Evolutionary conservation across 495 filamentous ascomycete species (phyloP), one percentile per base, ranked within the genome.

Genomic region (Aspergillus saccharolyticus): DNA sequence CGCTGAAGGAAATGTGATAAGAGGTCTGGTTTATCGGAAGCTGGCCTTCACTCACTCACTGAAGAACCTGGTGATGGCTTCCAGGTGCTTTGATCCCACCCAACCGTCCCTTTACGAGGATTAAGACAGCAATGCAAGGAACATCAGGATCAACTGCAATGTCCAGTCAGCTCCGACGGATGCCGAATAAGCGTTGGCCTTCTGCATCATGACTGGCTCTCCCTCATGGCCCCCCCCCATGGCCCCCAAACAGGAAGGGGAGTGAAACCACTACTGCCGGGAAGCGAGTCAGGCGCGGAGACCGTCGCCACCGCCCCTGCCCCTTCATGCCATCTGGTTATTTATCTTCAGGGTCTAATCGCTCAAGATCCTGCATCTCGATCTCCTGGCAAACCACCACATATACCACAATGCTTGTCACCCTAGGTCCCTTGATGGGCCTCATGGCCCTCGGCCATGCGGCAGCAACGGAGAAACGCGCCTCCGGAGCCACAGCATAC

Each of bases 401-500:
- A n/a, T n/a, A n/a, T n/a, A n/a, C 33, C 5, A 39, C 10, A 39
- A 39, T 39, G 33, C 33, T 39, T 39, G 33, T 39, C 33, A 39
- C 7, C 33, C 5, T 39, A 39, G 33, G 33, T 39, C 2, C 33
- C 33, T 39, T 39, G 33, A 16, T 24, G 15, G 24, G 47, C 47
- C 24, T 50, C 16, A 28, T 28, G 3, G 47, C 22, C 17, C 0
- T 50, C 2, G 47, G 47, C 22, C 47, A 50, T 12, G 47, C 47
- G 4, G 15, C 47, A 3, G 22, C 24, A 5, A 39, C 6, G 15
- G 22, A 59, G 49, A 65, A 66, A 53, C 63, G 68, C 15, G 62
- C 61, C 9, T 42, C 57, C 3, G 56, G 63, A 17, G 64, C 67
- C 12, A 64, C 66, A 24, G 78, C 78, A 19, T 79, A 70, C 52